Percentiles rank a stretch among this genome's conserved stretches.
Evolutionary conservation across 257 asterid species (phyloP).

Genomic region (Ballota nigra): DNA sequence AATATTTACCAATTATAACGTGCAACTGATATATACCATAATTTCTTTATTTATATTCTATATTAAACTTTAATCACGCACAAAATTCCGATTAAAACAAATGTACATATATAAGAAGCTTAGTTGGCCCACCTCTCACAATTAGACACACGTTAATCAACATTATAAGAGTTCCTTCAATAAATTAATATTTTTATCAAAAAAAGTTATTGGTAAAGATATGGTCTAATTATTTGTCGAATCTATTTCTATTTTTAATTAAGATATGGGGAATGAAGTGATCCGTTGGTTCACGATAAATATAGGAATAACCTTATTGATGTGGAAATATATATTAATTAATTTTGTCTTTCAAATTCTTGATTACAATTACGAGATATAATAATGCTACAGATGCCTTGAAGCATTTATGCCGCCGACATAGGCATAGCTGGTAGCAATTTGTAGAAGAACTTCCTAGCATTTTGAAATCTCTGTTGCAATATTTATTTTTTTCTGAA

Average conservation of each 20-base stretch:
- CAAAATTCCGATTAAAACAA: too few species aligned
- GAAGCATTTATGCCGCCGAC: neutral
- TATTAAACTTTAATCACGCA: too few species aligned
- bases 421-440: neutral
- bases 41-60: too few species aligned
- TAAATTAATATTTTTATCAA: neutral
- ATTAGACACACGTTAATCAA: conserved; percentile 1
- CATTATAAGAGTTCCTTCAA: neutral
- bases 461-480: neutral
- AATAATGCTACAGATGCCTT: neutral
- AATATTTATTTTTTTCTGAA: neutral
- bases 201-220: neutral
- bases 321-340: neutral
- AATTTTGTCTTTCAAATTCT: neutral
- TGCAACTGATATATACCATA: too few species aligned
- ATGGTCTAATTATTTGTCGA: conserved; percentile 24
- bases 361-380: neutral
- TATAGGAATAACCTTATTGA: neutral
- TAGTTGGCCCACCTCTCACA: neutral
- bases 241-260: neutral
- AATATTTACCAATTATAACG: too few species aligned
- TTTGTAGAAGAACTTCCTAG: neutral
- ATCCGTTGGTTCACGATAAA: neutral
- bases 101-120: neutral
- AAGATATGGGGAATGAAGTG: conserved; percentile 21